Base-by-base conservation (phyloP, 108 stramenopile species). In the Pseudonitzschia multistriata region DNA sequence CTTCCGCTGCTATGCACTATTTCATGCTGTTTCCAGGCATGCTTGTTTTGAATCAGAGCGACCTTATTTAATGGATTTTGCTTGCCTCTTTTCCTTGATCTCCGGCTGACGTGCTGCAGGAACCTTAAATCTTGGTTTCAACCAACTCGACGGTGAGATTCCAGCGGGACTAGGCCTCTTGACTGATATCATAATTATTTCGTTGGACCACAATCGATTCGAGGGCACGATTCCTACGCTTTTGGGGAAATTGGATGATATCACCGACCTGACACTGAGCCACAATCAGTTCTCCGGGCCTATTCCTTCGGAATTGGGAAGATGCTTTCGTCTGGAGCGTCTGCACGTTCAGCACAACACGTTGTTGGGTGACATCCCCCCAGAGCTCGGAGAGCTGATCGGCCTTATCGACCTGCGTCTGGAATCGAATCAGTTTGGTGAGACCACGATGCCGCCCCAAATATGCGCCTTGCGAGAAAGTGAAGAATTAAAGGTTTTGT, bases 141-240 rank as follows among this genome's bases (percentile, higher is more conserved):
- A 84, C 67, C 21, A 77, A 33, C 68, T 80, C 42, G 66, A 65
- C 15, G 79, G 73, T 15, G 42, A 54, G 17, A 67, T 84, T 42
- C 72, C 74, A 14, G 39, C 14, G 19, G 49, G 39, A 24, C 36
- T 79, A 24, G 68, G 66, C 7, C 37, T 49, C 13, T 35, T 79
- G 73, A 48, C 49, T 14, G 79, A 79, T 49, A 29, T 81, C 24
- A 25, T 61, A 34, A 37, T 28, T 0, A 40, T 84, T 6, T 7
- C 29, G 5, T 11, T 79, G 22, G 13, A 61, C 28, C 22, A 42
- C 15, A 78, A 84, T 68, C 22, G 60, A 53, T 63, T 84, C 35
- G 64, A 40, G 8, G 83, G 80, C 22, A 42, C 30, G 14, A 79
- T 84, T 15, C 77, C 78, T 0, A 76, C 80, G 2, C 37, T 37